Evolutionary conservation across 2,329 filamentous ascomycete genomes (phyloP), one percentile per base, ranked within the genome.

Genomic region (Amauroascus niger): DNA sequence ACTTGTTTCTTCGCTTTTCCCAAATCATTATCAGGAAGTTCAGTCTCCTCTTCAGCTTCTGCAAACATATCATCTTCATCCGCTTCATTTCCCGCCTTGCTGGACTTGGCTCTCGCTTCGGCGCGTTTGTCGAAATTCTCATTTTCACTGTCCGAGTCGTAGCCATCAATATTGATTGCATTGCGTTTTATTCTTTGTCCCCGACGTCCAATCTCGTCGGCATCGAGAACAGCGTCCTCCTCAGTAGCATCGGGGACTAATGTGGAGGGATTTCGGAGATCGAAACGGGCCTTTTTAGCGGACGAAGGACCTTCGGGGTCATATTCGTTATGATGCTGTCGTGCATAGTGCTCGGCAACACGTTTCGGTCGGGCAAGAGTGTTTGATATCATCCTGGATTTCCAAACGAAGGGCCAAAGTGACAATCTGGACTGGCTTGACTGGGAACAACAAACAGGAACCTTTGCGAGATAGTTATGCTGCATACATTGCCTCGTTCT

Each of bases 151-250:
- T 98, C 93, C 8, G 86, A 93, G 62, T 97, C 91, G 72, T 97
- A 98, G 49, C 93, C 93, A 65, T 97, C 93, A 39, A 98, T 82
- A 64, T 97, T 96, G 53, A 98, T 87, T 0, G 91, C 93, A 61
- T 91, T 91, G 58, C 93, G 87, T 69, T 95, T 95, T 0, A 88
- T 87, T 39, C 82, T 79, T 30, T 81, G 79, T 1, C 81, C 81
- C 16, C 81, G 78, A 50, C 79, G 79, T 14, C 90, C 89, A 59
- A 97, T 96, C 37, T 96, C 90, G 65, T 97, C 93, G 20, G 90
- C 88, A 49, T 95, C 88, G 7, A 98, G 79, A 26, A 91, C 79
- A 0, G 82, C 81, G 33, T 59, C 55, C 62, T 89, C 82, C 58
- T 87, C 85, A 1, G 80, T 79, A 1, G 82, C 86, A 66, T 94